phyloP scores from a whole-genome alignment of 805 yeast genomes.

The Hyphopichia homilentoma region DNA sequence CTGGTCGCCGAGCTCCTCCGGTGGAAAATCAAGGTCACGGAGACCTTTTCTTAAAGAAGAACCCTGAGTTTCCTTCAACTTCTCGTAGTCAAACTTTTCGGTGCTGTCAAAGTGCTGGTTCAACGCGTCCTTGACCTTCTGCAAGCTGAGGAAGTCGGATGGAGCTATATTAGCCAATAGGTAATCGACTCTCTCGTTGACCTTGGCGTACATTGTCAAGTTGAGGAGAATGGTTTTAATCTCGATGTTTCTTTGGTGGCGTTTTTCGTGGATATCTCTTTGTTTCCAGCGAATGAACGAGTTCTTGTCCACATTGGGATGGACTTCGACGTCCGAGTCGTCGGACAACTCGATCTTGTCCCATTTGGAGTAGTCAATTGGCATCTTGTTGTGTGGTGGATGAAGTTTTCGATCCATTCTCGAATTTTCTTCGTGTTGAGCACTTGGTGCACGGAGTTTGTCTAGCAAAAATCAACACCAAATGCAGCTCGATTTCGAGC shows the following conservation, averaged over 20 bases:
- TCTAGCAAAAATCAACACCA: too few relatives aligned
- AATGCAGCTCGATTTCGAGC: too few relatives aligned
- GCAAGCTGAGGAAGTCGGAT: slow-evolving; percentile 31
- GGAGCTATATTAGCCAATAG: slow-evolving; percentile 45
- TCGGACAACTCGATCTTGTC: slow-evolving; percentile 94
- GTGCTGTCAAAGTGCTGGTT: slow-evolving; percentile 50
- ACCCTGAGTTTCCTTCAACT: slow-evolving; percentile 32
- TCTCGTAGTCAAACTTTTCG: slow-evolving; percentile 52
- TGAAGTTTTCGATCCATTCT: too few relatives aligned
- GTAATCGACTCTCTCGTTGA: slow-evolving; percentile 69
- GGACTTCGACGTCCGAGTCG: slow-evolving; percentile 96
- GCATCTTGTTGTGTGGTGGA: slow-evolving; percentile 49
- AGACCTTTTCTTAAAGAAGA: slow-evolving; percentile 44
- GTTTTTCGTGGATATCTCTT: slow-evolving; percentile 92
- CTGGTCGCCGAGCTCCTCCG: slow-evolving; percentile 37
- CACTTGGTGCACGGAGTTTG: too few relatives aligned
- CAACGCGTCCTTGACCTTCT: slow-evolving; percentile 37
- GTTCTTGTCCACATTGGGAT: slow-evolving; percentile 92
- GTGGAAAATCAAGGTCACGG: slow-evolving; percentile 32
- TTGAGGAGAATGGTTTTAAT: slow-evolving; percentile 74
- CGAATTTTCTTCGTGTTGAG: too few relatives aligned
- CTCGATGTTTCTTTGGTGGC: slow-evolving; percentile 75
- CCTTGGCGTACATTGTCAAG: slow-evolving; percentile 71
- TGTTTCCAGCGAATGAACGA: slow-evolving; percentile 97
- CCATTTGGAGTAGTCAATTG: slow-evolving; percentile 96